These are phyloP conservation scores for Ascodesmis nigricans DNA, from an alignment of 495 filamentous ascomycete species.

Conservation along the genomic window DNA sequence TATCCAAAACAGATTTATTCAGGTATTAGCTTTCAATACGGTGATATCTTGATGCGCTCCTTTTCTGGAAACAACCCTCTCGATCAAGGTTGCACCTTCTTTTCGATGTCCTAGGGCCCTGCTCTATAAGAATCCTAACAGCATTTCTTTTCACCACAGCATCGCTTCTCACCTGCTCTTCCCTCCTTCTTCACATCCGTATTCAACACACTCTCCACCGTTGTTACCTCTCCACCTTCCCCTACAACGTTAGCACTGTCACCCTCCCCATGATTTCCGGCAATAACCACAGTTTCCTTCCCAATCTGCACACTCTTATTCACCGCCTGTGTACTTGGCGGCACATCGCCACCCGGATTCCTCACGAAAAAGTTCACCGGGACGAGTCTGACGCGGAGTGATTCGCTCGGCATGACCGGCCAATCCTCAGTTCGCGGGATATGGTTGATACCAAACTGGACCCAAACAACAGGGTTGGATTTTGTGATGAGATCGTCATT, in stretches of 20 bases:
- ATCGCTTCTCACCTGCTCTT: too few relatives aligned
- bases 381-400: constrained; percentile 38
- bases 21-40: constrained; percentile 63
- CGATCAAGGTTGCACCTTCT: constrained; percentile 62
- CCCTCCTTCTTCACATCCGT: too few relatives aligned
- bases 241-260: too few relatives aligned
- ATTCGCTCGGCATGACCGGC: constrained; percentile 48
- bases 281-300: too few relatives aligned
- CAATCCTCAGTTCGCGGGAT: constrained; percentile 38
- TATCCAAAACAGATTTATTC: too few relatives aligned
- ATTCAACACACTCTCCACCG: too few relatives aligned
- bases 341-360: constrained; percentile 59
- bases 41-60: constrained; percentile 69
- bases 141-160: too few relatives aligned
- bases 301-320: constrained; percentile 12
- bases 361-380: constrained; percentile 56
- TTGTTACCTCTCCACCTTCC: too few relatives aligned
- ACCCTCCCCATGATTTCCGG: too few relatives aligned
- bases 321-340: constrained; percentile 20
- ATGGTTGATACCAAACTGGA: constrained; percentile 41
- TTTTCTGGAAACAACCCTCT: constrained; percentile 57
- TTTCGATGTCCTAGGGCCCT: too few relatives aligned
- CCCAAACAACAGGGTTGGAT: constrained; percentile 36
- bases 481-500: constrained; percentile 31
- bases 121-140: too few relatives aligned